phyloP scores from a whole-genome alignment of 2,329 filamentous ascomycete species.

The Ophiobolus disseminans region DNA sequence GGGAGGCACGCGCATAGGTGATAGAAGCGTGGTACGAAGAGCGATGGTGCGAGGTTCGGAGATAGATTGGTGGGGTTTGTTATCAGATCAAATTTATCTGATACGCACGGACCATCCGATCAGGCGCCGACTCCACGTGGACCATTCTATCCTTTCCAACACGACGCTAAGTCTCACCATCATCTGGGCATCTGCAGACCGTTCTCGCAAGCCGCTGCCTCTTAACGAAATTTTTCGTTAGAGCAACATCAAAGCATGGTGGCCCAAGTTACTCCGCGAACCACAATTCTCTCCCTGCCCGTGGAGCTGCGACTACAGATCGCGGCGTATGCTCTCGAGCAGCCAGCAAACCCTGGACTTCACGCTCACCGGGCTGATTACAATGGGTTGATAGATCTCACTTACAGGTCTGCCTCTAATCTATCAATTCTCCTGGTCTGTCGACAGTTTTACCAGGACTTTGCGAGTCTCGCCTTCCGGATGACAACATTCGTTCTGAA shows the following conservation, averaged over 20 bases:
- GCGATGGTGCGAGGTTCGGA: no score
- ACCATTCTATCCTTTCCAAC: background rate
- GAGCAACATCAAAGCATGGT: constrained; percentile 4
- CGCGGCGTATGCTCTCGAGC: constrained; percentile 29
- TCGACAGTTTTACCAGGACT: constrained; percentile 48
- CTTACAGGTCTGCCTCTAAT: constrained; percentile 20
- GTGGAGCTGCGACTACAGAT: constrained; percentile 47
- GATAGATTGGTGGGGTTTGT: constrained; percentile 3
- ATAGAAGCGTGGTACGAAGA: constrained; percentile 11
- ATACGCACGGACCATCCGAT: constrained; percentile 1
- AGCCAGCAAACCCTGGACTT: constrained; percentile 37
- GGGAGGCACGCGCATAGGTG: constrained; percentile 25
- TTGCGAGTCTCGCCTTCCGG: constrained; percentile 42
- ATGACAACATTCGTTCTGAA: constrained; percentile 45
- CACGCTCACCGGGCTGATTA: no score
- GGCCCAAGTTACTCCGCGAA: background rate
- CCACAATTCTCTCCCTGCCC: constrained; percentile 40
- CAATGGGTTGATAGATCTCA: constrained; percentile 1
- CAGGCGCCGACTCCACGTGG: background rate
- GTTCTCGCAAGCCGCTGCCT: no score
- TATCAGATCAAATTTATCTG: constrained; percentile 15
- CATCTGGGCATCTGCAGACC: no score
- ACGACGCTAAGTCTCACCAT: no score
- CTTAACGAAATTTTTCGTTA: no score
- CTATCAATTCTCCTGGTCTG: constrained; percentile 49